These are phyloP conservation scores for Nyssa sinensis DNA, from an alignment of 148 eudicot genomes.

Conservation along the genomic window DNA sequence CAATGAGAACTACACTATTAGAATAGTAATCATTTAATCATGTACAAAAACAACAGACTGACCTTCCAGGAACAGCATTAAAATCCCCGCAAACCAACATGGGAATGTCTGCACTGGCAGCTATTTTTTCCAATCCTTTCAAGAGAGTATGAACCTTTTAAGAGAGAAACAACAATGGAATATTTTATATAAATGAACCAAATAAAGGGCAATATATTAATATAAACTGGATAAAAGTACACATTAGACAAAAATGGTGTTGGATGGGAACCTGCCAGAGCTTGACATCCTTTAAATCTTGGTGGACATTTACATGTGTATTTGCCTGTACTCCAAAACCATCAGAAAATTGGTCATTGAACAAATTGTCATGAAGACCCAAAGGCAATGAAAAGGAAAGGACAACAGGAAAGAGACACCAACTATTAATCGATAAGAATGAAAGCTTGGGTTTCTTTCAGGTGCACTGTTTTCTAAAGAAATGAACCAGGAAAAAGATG, in stretches of 20 bases:
- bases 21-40: background rate
- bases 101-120: slow-evolving; percentile 94
- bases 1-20: background rate
- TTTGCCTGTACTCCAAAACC: slow-evolving; percentile 67
- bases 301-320: slow-evolving; percentile 90
- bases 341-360: slow-evolving; percentile 5
- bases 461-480: no score
- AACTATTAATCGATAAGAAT: no score
- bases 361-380: background rate
- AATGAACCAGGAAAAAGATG: no score
- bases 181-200: background rate
- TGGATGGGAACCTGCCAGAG: slow-evolving; percentile 82
- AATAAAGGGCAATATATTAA: background rate
- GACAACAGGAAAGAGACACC: no score
- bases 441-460: no score
- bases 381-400: background rate
- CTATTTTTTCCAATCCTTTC: slow-evolving; percentile 97
- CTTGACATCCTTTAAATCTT: slow-evolving; percentile 90
- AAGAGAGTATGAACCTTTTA: slow-evolving; percentile 86
- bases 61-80: slow-evolving; percentile 94
- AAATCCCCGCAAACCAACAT: slow-evolving; percentile 99
- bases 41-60: slow-evolving; percentile 9
- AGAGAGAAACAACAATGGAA: slow-evolving; percentile 7
- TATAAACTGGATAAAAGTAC: no score
- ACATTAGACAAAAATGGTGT: background rate